phyloP scores from a whole-genome alignment of 2,329 filamentous ascomycete species.

The Xylaria arbuscula region DNA sequence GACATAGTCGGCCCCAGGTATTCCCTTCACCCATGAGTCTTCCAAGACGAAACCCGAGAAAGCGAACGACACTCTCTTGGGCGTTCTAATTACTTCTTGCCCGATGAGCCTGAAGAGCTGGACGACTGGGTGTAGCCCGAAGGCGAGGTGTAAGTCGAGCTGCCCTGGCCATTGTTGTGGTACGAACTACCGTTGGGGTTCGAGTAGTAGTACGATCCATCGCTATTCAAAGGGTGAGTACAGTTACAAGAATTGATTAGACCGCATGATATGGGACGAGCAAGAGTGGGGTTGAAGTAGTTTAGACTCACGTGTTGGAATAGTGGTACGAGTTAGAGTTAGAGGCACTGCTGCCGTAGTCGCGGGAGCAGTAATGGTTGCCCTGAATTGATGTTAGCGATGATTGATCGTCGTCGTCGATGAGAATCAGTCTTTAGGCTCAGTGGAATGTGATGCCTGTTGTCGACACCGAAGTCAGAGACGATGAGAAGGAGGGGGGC shows the following conservation, averaged over 20 bases:
- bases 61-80: not conserved
- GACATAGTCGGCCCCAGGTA: too few species aligned
- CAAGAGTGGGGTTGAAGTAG: not conserved
- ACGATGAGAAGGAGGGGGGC: not conserved
- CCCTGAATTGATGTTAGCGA: slow-evolving; percentile 59
- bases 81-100: slow-evolving; percentile 24
- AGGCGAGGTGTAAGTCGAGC: slow-evolving; percentile 70
- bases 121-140: slow-evolving; percentile 50
- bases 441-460: too few species aligned
- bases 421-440: not conserved
- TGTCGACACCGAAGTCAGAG: not conserved
- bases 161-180: slow-evolving; percentile 70
- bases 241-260: not conserved
- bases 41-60: not conserved
- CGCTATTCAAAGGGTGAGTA: slow-evolving; percentile 48
- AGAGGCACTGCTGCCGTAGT: slow-evolving; percentile 67
- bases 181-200: slow-evolving; percentile 77
- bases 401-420: not conserved
- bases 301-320: slow-evolving; percentile 65
- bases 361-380: slow-evolving; percentile 74
- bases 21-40: not conserved
- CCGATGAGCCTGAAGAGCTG: slow-evolving; percentile 15
- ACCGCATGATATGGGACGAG: not conserved
- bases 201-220: slow-evolving; percentile 79
- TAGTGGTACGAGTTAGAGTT: slow-evolving; percentile 75